phyloP scores from a whole-genome alignment of 345 rosid species.

The Schrenkiella parvula region DNA sequence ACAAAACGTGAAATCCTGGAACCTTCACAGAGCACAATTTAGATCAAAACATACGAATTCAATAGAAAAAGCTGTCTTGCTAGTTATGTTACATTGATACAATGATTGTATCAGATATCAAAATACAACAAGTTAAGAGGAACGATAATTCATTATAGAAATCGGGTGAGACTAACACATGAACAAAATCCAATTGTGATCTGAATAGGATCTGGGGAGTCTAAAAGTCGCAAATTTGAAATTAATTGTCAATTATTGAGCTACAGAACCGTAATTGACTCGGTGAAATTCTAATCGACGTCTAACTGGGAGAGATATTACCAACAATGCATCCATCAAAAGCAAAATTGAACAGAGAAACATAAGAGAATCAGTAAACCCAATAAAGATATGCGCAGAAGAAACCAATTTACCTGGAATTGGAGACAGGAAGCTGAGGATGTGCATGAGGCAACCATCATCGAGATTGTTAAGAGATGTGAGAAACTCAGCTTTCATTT shows the following conservation, averaged over 20 bases:
- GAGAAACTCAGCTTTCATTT: slow-evolving; percentile 10
- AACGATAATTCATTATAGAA: background rate
- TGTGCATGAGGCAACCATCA: slow-evolving; percentile 98
- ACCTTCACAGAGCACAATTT: background rate
- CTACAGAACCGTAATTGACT: background rate
- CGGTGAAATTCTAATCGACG: background rate
- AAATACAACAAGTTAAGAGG: background rate
- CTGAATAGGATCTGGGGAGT: background rate
- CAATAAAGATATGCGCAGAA: background rate
- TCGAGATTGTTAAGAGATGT: slow-evolving; percentile 68
- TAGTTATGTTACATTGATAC: background rate
- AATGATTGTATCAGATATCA: background rate
- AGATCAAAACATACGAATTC: background rate
- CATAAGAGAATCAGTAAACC: background rate
- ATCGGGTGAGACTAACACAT: background rate
- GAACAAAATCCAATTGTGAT: background rate
- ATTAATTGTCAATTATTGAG: background rate
- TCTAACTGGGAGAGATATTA: background rate
- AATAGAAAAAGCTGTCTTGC: background rate
- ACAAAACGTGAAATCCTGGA: background rate
- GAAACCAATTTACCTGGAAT: slow-evolving; percentile 57
- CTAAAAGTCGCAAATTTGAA: background rate
- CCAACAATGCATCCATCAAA: background rate
- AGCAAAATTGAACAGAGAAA: background rate
- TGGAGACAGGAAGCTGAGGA: slow-evolving; percentile 91